A percentile compares a stretch with the other conserved stretches of the same genome.
Evolutionary conservation across 2,329 filamentous ascomycete species (phyloP).

Genomic region (Epichloe sibirici): DNA sequence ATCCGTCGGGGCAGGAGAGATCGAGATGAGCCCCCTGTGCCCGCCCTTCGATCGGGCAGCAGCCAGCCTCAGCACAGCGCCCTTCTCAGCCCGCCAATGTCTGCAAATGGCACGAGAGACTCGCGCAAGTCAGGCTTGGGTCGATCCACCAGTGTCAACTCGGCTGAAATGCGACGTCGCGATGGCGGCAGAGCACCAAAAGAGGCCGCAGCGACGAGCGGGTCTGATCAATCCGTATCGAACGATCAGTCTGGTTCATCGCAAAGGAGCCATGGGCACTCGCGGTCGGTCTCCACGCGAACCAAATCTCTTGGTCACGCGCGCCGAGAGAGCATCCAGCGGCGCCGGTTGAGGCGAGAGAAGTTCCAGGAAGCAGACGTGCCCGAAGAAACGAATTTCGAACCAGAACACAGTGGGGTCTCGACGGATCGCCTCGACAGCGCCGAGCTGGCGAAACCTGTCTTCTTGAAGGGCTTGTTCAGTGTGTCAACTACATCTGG

Average conservation of each 20-base stretch:
- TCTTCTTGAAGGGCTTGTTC: slow-evolving; percentile 91
- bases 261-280: slow-evolving; percentile 37
- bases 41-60: slow-evolving; percentile 40
- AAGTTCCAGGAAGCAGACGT: slow-evolving; percentile 64
- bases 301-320: slow-evolving; percentile 85
- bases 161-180: slow-evolving; percentile 65
- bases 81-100: slow-evolving; percentile 60
- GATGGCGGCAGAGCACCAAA: slow-evolving; percentile 35
- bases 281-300: slow-evolving; percentile 53
- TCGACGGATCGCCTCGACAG: slow-evolving; percentile 51
- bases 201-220: slow-evolving; percentile 63
- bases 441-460: slow-evolving; percentile 78
- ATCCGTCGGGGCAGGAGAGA: slow-evolving; percentile 51
- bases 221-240: slow-evolving; percentile 61
- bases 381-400: slow-evolving; percentile 80
- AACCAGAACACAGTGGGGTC: slow-evolving; percentile 50
- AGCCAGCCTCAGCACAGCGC: slow-evolving; percentile 66
- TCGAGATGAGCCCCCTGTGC: slow-evolving; percentile 35
- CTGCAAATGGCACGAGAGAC: slow-evolving; percentile 42
- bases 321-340: slow-evolving; percentile 83
- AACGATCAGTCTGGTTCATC: slow-evolving; percentile 40
- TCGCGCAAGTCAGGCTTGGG: slow-evolving; percentile 57
- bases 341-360: slow-evolving; percentile 62
- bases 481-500: slow-evolving; percentile 94
- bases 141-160: slow-evolving; percentile 84